These are phyloP conservation scores for Pugionium dolabratum DNA, from an alignment of 345 rosid genomes.

Conservation along the genomic window DNA sequence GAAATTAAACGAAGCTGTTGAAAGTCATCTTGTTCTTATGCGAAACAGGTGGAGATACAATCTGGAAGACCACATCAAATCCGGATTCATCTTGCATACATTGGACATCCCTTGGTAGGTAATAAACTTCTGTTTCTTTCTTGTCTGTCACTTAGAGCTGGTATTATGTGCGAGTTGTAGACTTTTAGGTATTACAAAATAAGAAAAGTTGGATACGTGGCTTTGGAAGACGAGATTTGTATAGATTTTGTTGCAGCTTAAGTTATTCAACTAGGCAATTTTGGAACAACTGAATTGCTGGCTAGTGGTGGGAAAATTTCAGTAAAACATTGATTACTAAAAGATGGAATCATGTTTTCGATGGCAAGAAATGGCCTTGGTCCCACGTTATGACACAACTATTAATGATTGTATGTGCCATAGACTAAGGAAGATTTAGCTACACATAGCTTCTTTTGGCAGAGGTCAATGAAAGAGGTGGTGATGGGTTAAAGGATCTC, in stretches of 20 bases:
- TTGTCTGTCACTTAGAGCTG: constrained; percentile 1
- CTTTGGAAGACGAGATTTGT: background rate
- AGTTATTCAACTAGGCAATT: constrained; percentile 1
- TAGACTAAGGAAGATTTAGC: constrained; percentile 4
- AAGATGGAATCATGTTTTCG: constrained; percentile 1
- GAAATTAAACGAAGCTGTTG: background rate
- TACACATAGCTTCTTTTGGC: constrained; percentile 2
- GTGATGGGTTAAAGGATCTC: constrained; percentile 8
- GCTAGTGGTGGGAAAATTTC: background rate
- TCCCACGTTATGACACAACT: constrained; percentile 12
- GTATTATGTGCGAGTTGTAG: background rate
- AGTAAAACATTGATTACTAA: constrained; percentile 4
- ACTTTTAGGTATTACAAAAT: background rate
- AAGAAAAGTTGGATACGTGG: constrained; percentile 15
- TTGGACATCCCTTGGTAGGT: constrained; percentile 86
- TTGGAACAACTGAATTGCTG: constrained; percentile 9
- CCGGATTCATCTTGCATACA: constrained; percentile 83
- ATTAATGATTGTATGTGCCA: background rate
- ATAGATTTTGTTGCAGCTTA: background rate
- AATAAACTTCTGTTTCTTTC: constrained; percentile 30
- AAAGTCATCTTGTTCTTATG: constrained; percentile 9
- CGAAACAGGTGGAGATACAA: constrained; percentile 75
- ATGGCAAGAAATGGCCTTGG: background rate
- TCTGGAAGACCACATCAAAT: constrained; percentile 94
- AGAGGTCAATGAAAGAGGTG: background rate